Evolutionary conservation across 2,329 filamentous ascomycete genomes (phyloP).

Genomic region (Neonectria punicea): DNA sequence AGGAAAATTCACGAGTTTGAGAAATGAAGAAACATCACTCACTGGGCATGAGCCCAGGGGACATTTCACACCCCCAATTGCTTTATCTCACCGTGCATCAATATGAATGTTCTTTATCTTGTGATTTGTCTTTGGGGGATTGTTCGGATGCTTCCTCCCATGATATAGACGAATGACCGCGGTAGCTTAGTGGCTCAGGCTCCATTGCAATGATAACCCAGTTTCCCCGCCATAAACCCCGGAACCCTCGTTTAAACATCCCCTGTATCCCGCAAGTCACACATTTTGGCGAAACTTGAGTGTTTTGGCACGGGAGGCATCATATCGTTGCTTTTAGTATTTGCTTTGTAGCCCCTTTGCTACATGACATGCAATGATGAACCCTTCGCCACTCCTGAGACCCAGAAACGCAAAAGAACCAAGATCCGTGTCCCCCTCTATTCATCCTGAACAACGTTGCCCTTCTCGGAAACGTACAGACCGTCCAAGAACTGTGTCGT

Average conservation of each 20-base stretch:
- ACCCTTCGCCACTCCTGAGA: conserved; percentile 72
- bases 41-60: conserved; percentile 28
- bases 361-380: conserved; percentile 71
- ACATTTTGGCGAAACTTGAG: conserved; percentile 24
- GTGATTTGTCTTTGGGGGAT: not conserved
- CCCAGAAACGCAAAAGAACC: conserved; percentile 70
- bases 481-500: conserved; percentile 91
- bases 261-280: conserved; percentile 26
- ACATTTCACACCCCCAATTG: conserved; percentile 25
- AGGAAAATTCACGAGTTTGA: conserved; percentile 37
- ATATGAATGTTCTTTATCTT: not conserved
- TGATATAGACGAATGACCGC: conserved; percentile 16
- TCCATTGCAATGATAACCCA: conserved; percentile 26
- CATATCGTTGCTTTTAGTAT: conserved; percentile 53
- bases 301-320: conserved; percentile 42
- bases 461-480: conserved; percentile 99
- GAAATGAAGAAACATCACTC: conserved; percentile 34
- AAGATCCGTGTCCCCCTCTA: conserved; percentile 58
- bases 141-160: conserved; percentile 5
- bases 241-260: conserved; percentile 38
- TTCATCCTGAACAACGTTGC: conserved; percentile 88
- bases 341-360: conserved; percentile 58
- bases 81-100: not conserved
- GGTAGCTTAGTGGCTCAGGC: conserved; percentile 26
- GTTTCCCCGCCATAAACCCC: conserved; percentile 32